Evolutionary conservation across 176 grass and related monocot species (phyloP).

Genomic region (Hordeum marinum): DNA sequence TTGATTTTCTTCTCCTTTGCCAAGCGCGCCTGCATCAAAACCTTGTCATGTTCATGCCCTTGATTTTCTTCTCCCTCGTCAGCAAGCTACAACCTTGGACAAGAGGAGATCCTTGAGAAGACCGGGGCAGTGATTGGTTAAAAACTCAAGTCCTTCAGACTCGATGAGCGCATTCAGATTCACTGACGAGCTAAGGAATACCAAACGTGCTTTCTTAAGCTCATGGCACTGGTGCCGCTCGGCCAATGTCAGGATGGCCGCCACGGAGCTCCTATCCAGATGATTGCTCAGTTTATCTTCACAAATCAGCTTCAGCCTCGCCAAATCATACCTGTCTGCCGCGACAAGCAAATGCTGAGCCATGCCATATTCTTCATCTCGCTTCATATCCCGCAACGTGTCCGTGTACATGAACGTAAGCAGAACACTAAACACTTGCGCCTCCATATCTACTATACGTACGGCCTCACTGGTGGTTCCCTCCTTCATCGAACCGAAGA

Average conservation of each 20-base stretch:
- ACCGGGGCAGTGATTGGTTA: background rate
- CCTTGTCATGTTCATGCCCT: background rate
- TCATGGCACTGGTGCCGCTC: slow-evolving; percentile 5
- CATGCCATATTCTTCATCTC: background rate
- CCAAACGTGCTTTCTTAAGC: slow-evolving; percentile 8
- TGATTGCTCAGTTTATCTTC: slow-evolving; percentile 20
- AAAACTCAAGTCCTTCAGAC: background rate
- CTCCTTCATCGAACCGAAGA: background rate
- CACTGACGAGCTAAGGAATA: background rate
- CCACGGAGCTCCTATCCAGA: background rate
- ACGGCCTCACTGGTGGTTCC: background rate
- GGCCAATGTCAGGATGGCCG: background rate
- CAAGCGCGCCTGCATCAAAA: background rate
- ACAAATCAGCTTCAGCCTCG: slow-evolving; percentile 41
- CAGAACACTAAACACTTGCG: too few species aligned
- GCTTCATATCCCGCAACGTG: background rate
- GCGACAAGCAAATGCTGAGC: slow-evolving; percentile 39
- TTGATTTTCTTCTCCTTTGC: too few species aligned
- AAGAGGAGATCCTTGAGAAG: background rate
- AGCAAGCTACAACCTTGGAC: background rate
- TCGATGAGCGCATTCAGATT: background rate
- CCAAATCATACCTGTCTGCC: slow-evolving; percentile 34
- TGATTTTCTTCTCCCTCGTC: background rate
- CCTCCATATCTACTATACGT: background rate
- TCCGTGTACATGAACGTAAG: too few species aligned